phyloP scores from a whole-genome alignment of 805 yeast genomes.

The Jamesozyma gamospora region DNA sequence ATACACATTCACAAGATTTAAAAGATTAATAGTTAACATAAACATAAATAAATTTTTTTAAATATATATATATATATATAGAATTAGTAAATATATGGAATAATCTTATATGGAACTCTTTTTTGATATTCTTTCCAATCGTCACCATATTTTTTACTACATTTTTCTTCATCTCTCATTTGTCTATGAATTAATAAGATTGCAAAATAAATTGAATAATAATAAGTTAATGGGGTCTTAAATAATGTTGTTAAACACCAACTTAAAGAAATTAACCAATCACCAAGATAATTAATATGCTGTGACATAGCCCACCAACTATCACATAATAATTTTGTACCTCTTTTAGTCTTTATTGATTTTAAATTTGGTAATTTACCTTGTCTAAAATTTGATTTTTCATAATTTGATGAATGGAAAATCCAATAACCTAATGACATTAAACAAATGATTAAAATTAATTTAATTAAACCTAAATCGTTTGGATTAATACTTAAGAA shows the following conservation, averaged over 20 bases:
- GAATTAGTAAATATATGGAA: constrained; percentile 74
- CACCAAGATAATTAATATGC: constrained; percentile 92
- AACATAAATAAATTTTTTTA: not conserved
- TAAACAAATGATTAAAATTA: constrained; percentile 34
- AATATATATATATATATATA: constrained; percentile 4
- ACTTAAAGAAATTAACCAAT: constrained; percentile 82
- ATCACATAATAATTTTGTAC: constrained; percentile 70
- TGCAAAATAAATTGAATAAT: constrained; percentile 77
- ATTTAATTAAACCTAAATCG: constrained; percentile 20
- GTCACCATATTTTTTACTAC: constrained; percentile 74
- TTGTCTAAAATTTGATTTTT: constrained; percentile 73
- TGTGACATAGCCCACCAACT: constrained; percentile 97
- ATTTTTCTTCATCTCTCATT: constrained; percentile 82
- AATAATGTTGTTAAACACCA: constrained; percentile 91
- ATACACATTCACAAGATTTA: constrained; percentile 52
- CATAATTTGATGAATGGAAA: constrained; percentile 75
- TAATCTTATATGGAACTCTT: constrained; percentile 77
- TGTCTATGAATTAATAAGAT: constrained; percentile 80
- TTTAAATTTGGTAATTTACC: constrained; percentile 64
- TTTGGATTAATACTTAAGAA: constrained; percentile 59
- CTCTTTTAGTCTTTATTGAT: constrained; percentile 62
- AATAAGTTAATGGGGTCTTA: constrained; percentile 74
- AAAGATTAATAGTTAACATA: not conserved
- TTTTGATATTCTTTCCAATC: constrained; percentile 78
- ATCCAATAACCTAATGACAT: constrained; percentile 64